A percentile compares a stretch with the other conserved stretches of the same genome.
These are phyloP conservation scores for Punica granatum DNA, from an alignment of 345 rosid genomes.

Conservation along the genomic window DNA sequence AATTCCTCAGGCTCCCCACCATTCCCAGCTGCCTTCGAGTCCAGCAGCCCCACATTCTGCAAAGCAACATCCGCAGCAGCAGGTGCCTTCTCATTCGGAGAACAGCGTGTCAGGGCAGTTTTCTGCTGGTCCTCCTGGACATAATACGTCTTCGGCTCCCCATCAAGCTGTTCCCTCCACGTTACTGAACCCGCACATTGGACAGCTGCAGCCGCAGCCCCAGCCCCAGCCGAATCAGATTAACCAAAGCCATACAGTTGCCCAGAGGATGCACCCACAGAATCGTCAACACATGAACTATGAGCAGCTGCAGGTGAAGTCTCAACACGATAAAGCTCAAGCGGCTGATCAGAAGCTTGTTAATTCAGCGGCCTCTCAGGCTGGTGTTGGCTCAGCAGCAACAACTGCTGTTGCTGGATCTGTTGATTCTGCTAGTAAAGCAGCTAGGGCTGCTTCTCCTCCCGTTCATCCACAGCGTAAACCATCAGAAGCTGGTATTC, in stretches of 20 bases:
- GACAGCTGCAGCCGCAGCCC: constrained; percentile 31
- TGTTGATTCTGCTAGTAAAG: constrained; percentile 36
- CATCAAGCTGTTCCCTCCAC: constrained; percentile 44
- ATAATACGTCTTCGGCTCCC: constrained; percentile 22
- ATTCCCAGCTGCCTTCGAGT: constrained; percentile 54
- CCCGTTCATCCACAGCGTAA: constrained; percentile 40
- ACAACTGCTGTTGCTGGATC: constrained; percentile 32
- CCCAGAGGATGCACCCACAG: constrained; percentile 57
- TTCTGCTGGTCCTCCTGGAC: constrained; percentile 38
- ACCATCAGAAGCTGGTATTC: constrained; percentile 45
- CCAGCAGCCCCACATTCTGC: constrained; percentile 20
- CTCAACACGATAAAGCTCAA: constrained; percentile 47
- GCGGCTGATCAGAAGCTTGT: constrained; percentile 38
- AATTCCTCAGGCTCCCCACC: constrained; percentile 48
- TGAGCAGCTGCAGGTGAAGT: constrained; percentile 34
- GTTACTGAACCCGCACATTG: constrained; percentile 26
- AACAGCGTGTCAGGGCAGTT: constrained; percentile 51
- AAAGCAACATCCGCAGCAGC: constrained; percentile 42
- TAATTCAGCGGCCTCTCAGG: constrained; percentile 14
- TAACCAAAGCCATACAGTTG: constrained; percentile 40
- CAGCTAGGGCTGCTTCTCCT: constrained; percentile 32
- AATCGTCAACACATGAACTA: constrained; percentile 25
- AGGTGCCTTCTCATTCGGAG: constrained; percentile 58
- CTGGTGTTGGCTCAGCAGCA: constrained; percentile 10
- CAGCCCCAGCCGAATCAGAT: constrained; percentile 43